A percentile compares a stretch with the other conserved stretches of the same genome.
phyloP scores from a whole-genome alignment of 1,284 basidiomycete species.

The Melampsora abietis-canadensis region DNA sequence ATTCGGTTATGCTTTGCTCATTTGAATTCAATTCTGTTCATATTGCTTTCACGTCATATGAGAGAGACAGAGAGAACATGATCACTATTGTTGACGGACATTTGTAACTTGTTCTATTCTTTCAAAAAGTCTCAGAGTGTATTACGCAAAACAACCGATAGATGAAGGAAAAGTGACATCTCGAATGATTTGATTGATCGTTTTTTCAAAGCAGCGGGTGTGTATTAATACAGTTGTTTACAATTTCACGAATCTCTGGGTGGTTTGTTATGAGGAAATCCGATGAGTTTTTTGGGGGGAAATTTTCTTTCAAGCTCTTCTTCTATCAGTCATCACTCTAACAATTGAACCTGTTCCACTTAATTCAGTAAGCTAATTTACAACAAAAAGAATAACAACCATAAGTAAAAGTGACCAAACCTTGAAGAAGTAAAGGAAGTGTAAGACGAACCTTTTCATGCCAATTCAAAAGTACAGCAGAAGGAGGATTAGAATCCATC shows the following conservation, averaged over 20 bases:
- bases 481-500: slow-evolving; percentile 67
- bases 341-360: slow-evolving; percentile 96
- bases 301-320: slow-evolving; percentile 61
- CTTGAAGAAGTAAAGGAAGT: slow-evolving; percentile 6
- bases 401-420: background rate
- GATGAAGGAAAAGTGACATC: no score
- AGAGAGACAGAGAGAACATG: no score
- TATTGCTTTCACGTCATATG: no score
- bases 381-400: background rate
- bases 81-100: no score
- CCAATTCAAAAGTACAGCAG: slow-evolving; percentile 87
- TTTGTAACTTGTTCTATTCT: no score
- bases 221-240: background rate
- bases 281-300: background rate
- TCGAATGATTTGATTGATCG: no score
- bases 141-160: no score
- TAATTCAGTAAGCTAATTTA: slow-evolving; percentile 80
- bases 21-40: no score
- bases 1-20: no score
- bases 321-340: slow-evolving; percentile 91
- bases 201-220: no score
- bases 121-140: no score
- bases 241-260: background rate
- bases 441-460: slow-evolving; percentile 78
- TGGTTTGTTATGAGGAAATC: background rate